Percentiles rank a stretch among this genome's conserved stretches.
Evolutionary conservation across 2,329 filamentous ascomycete genomes (phyloP).

Genomic region (Ilyonectria robusta): DNA sequence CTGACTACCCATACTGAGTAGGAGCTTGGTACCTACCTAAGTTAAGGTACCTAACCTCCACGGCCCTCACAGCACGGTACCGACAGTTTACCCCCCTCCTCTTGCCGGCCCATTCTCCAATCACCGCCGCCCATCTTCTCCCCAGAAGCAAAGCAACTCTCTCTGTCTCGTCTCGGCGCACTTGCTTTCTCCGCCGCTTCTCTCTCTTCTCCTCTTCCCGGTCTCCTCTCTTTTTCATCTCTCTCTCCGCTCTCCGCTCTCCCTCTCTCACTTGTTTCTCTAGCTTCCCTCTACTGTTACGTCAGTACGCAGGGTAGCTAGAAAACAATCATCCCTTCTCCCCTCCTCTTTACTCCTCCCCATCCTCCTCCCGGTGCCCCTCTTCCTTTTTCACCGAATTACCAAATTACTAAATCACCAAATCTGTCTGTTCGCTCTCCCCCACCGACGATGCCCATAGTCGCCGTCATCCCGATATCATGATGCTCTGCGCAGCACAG

Average conservation of each 20-base stretch:
- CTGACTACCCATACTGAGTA: neutral
- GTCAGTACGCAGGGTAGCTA: constrained; percentile 28
- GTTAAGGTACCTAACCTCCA: neutral
- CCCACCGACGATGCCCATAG: constrained; percentile 50
- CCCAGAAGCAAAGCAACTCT: constrained; percentile 42
- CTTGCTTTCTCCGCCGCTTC: constrained; percentile 6
- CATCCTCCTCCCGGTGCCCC: constrained; percentile 9
- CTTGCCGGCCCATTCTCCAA: constrained; percentile 47
- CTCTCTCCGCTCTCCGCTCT: constrained; percentile 4
- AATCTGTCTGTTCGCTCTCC: constrained; percentile 21
- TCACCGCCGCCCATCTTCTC: constrained; percentile 41
- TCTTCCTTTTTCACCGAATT: constrained; percentile 21
- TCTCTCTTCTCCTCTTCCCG: constrained; percentile 10
- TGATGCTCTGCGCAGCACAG: constrained; percentile 58
- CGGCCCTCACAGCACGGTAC: neutral
- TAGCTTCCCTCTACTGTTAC: constrained; percentile 31
- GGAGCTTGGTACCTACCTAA: neutral
- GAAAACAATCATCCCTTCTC: constrained; percentile 23
- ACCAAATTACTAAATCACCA: constrained; percentile 27
- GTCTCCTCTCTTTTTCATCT: constrained; percentile 12
- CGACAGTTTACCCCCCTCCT: constrained; percentile 27
- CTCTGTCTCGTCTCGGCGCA: constrained; percentile 7
- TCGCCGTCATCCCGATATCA: constrained; percentile 55
- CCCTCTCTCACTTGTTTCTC: constrained; percentile 20
- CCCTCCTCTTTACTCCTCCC: constrained; percentile 9